Evolutionary conservation across 495 filamentous ascomycete genomes (phyloP), one percentile per base, ranked within the genome.

Genomic region (Letharia lupina): DNA sequence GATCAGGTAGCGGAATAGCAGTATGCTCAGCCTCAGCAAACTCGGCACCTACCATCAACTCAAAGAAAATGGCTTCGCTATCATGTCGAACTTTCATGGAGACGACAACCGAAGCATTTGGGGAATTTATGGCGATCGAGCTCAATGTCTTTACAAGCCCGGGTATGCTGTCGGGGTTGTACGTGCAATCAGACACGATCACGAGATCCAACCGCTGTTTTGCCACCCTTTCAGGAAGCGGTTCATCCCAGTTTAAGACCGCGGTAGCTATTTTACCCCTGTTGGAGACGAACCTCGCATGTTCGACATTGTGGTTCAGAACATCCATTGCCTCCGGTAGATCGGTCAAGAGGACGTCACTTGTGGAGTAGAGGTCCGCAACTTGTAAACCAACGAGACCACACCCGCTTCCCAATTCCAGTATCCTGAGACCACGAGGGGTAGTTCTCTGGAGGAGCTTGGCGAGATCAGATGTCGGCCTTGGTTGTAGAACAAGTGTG

Each of bases 141-240:
- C 76, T 73, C 18, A 98, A 77, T 0, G 89, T 90, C 45, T 78
- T 76, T 5, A 97, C 90, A 44, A 98, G 78, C 13, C 85, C 81
- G 20, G 89, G 89, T 45, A 91, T 77, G 56, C 86, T 90, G 73
- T 94, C 91, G 42, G 85, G 81, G 73, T 98, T 98, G 77, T 98
- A 98, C 15, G 92, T 98, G 79, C 94, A 97, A 72, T 98, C 94
- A 23, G 91, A 90, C 2, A 96, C 81, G 8, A 96, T 74, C 33
- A 97, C 79, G 42, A 98, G 70, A 73, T 96, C 88, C 75, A 87
- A 86, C 0, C 72, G 69, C 35, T 73, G 75, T 3, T 76, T 71
- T 7, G 79, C 76, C 23, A 77, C 68, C 20, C 73, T 41, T 3
- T 76, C 76, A 11, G 83, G 75, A 28, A 82, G 77, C 23, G 70